Conservation (phyloP, 2,329 filamentous ascomycete genomes). For the Periglandula ipomoeae region DNA sequence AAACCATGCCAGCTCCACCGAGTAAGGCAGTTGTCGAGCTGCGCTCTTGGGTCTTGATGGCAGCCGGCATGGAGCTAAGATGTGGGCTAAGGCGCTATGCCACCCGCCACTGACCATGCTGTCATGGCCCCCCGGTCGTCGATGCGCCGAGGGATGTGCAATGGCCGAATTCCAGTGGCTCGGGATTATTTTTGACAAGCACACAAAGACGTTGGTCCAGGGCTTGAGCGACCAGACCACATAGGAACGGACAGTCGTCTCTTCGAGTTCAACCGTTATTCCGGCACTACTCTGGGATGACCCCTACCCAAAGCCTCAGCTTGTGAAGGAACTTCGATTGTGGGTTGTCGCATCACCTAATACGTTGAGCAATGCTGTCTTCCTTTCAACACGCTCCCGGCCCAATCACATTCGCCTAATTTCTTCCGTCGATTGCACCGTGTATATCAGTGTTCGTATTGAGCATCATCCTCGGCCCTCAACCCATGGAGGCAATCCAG, state of each 20-base stretch:
- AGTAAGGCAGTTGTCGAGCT: constrained; percentile 4
- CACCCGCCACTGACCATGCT: constrained; percentile 5
- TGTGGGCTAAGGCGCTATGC: constrained; percentile 5
- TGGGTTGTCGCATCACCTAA: background rate
- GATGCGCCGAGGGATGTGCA: background rate
- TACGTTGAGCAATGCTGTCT: no score
- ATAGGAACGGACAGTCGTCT: background rate
- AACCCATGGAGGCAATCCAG: no score
- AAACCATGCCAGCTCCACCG: constrained; percentile 3
- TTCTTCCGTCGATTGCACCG: background rate
- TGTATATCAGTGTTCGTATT: background rate
- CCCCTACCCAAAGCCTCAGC: background rate
- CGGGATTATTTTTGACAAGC: background rate
- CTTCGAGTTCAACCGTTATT: background rate
- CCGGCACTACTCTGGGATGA: background rate
- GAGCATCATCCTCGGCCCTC: background rate
- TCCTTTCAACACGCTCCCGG: no score
- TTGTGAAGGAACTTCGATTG: background rate
- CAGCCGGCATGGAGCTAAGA: constrained; percentile 2
- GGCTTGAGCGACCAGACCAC: background rate
- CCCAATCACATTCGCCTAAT: no score
- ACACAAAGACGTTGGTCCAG: background rate
- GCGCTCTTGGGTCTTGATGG: background rate
- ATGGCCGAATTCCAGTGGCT: background rate
- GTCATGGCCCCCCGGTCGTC: constrained; percentile 4